Percentiles rank a stretch among this genome's conserved stretches.
Conservation (phyloP, 1,284 basidiomycete species). For the Stereum hirsutum region DNA sequence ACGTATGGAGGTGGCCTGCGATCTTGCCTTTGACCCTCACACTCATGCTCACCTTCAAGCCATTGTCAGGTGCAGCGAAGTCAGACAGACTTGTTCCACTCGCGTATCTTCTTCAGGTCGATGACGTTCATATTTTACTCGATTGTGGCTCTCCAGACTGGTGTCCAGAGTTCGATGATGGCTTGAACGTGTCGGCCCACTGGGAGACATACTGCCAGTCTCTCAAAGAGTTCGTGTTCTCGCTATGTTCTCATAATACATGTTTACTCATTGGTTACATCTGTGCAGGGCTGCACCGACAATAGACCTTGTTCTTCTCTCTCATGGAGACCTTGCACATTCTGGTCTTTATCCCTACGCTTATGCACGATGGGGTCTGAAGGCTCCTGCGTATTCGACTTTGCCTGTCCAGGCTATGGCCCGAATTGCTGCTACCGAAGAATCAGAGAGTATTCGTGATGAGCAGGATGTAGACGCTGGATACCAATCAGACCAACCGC, state of each 20-base stretch:
- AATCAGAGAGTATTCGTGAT: conserved; percentile 70
- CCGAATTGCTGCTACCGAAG: conserved; percentile 79
- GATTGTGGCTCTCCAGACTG: conserved; percentile 92
- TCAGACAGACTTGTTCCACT: conserved; percentile 59
- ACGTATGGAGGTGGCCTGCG: no score
- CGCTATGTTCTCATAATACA: background rate
- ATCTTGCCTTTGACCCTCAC: background rate
- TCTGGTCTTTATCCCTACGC: conserved; percentile 91
- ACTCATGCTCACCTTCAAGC: conserved; percentile 87
- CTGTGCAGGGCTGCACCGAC: conserved; percentile 52
- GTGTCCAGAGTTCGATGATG: conserved; percentile 47
- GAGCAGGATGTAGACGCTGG: conserved; percentile 53
- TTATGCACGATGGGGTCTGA: conserved; percentile 79
- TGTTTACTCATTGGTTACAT: conserved; percentile 1
- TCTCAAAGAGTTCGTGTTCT: conserved; percentile 49
- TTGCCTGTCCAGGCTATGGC: conserved; percentile 97
- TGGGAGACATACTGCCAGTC: conserved; percentile 59
- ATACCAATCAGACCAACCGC: conserved; percentile 15
- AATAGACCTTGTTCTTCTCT: conserved; percentile 83
- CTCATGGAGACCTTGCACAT: conserved; percentile 87
- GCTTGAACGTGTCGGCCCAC: conserved; percentile 25
- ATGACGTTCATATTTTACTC: conserved; percentile 88
- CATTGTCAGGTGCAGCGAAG: conserved; percentile 74
- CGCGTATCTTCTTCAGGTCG: conserved; percentile 86
- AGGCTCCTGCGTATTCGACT: conserved; percentile 92